A percentile compares a stretch with the other conserved stretches of the same genome.
These are phyloP conservation scores for Gliomastix tumulicola DNA, from an alignment of 2,329 filamentous ascomycete species.

Conservation along the genomic window DNA sequence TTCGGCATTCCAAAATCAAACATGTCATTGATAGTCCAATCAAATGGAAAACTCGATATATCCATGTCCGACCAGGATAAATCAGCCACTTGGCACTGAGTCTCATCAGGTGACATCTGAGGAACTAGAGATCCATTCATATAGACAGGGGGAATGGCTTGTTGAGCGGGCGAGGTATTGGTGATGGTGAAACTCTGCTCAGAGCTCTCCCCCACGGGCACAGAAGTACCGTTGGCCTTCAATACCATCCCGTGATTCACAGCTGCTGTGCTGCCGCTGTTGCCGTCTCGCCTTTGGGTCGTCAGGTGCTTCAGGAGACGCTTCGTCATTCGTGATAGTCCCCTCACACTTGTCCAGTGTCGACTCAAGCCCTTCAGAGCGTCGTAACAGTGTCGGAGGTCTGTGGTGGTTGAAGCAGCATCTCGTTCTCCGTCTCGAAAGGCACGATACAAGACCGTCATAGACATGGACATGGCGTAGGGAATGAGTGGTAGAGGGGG, in stretches of 20 bases:
- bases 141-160: background rate
- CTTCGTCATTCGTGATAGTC: conserved; percentile 7
- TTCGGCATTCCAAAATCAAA: conserved; percentile 10
- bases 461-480: conserved; percentile 11
- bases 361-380: conserved; percentile 4
- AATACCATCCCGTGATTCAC: background rate
- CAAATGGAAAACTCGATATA: conserved; percentile 1
- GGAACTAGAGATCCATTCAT: background rate
- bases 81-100: background rate
- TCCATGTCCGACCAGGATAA: conserved; percentile 1
- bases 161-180: too few relatives aligned
- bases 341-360: conserved; percentile 7
- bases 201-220: background rate
- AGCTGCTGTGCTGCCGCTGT: background rate
- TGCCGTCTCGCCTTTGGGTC: background rate
- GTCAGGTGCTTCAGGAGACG: conserved; percentile 2
- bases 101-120: background rate
- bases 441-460: conserved; percentile 11
- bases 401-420: conserved; percentile 1
- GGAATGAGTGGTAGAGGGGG: conserved; percentile 10
- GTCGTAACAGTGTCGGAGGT: conserved; percentile 8
- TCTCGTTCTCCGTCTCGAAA: conserved; percentile 7
- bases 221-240: too few relatives aligned
- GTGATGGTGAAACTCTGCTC: too few relatives aligned
- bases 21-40: conserved; percentile 9